A percentile compares a stretch with the other conserved stretches of the same genome.
Evolutionary conservation across 2,329 filamentous ascomycete genomes (phyloP).

Genomic region (Calonectria naviculata): DNA sequence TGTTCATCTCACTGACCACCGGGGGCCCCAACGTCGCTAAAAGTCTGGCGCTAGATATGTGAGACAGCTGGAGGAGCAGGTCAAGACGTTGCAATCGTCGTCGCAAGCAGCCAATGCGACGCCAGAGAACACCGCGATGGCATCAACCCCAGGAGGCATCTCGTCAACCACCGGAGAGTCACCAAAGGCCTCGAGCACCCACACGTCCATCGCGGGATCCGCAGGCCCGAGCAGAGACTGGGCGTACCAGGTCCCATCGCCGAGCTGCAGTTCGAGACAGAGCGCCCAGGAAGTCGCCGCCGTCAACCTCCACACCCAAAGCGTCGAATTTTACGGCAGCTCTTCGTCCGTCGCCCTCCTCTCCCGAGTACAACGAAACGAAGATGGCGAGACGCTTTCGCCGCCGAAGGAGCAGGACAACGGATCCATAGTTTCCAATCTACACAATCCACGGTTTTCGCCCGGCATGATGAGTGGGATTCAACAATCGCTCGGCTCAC

Average conservation of each 20-base stretch:
- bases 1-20: neutral
- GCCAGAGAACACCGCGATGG: neutral
- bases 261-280: constrained; percentile 14
- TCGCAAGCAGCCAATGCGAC: neutral
- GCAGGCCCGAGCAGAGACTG: constrained; percentile 2
- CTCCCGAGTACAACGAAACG: constrained; percentile 50
- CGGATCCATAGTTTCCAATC: constrained; percentile 54
- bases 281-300: constrained; percentile 53
- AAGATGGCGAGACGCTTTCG: constrained; percentile 1
- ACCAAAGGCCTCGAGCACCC: constrained; percentile 31
- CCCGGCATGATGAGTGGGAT: constrained; percentile 30
- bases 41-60: constrained; percentile 33
- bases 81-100: constrained; percentile 30
- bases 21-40: neutral
- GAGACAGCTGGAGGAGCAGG: constrained; percentile 33
- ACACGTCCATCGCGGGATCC: neutral
- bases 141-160: neutral
- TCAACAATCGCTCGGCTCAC: constrained; percentile 7
- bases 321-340: constrained; percentile 59
- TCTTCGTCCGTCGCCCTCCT: constrained; percentile 56
- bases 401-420: constrained; percentile 28
- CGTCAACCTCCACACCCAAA: constrained; percentile 56
- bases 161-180: constrained; percentile 6
- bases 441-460: constrained; percentile 58
- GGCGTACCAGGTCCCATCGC: constrained; percentile 7